Evolutionary conservation across 2,329 filamentous ascomycete genomes (phyloP), one percentile per base, ranked within the genome.

Genomic region (Orbilia blumenaviensis): DNA sequence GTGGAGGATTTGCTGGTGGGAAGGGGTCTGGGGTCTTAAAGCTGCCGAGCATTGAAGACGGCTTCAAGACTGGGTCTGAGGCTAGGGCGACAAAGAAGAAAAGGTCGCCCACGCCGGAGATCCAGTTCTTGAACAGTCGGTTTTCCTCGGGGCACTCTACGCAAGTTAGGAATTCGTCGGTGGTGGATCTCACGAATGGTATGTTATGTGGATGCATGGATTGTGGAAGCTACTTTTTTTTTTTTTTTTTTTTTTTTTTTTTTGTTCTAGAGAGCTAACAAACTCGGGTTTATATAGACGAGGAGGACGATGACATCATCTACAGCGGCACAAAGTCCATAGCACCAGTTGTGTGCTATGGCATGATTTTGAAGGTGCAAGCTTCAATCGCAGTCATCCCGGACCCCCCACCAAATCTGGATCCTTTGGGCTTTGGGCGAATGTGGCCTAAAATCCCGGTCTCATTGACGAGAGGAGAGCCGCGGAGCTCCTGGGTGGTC

Each of bases 371-470:
- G 7, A 75, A 75, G 50, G 71, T 75, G 2, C 63, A 64, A 10
- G 71, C 71, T 38, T 75, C 71, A 42, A 68, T 75, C 48, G 56
- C 71, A 2, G 54, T 68, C 7, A 75, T 75, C 27, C 71, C 71
- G 5, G 71, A 75, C 25, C 71, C 71, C 8, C 71, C 71, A 32
- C 71, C 71, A 8, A 67, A 74, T 34, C 62, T 68, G 38, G 71
- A 75, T 44, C 71, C 71, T 16, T 23, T 68, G 29, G 68, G 63
- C 18, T 75, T 75, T 60, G 71, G 71, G 41, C 71, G 71, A 12
- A 75, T 75, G 71, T 75, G 71, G 71, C 71, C 71, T 5, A 75
- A 75, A 27, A 75, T 75, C 38, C 71, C 71, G 1, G 71, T 75
- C 9, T 44, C 71, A 10, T 12, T 75, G 23, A 46, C 63, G 1